Percentiles rank a stretch among this genome's conserved stretches.
Conservation (phyloP, 192 early-diverging fungal species). For the Entrophospora sp. region DNA sequence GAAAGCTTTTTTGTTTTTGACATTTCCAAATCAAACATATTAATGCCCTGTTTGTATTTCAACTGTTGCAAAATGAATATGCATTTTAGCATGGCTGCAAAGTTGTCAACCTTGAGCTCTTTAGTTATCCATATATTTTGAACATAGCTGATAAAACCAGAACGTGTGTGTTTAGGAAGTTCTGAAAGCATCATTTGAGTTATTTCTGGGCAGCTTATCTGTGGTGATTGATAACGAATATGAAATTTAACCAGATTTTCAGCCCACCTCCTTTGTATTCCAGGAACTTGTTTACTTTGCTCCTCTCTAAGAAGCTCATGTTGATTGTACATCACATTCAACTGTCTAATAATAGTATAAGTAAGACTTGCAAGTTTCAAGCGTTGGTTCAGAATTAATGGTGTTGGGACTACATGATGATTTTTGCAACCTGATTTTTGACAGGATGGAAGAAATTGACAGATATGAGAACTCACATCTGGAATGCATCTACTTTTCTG, state of each 20-base stretch:
- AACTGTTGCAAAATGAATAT: conserved; percentile 4
- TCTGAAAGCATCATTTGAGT: background rate
- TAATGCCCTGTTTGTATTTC: background rate
- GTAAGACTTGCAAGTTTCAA: background rate
- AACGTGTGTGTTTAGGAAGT: background rate
- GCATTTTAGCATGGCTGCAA: conserved; percentile 27
- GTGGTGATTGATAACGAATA: conserved; percentile 13
- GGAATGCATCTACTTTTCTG: background rate
- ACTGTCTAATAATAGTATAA: background rate
- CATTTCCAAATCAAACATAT: background rate
- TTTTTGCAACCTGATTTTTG: background rate
- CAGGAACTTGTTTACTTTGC: background rate
- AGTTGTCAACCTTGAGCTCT: conserved; percentile 20
- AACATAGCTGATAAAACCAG: background rate
- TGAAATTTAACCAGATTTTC: conserved; percentile 2
- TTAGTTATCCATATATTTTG: background rate
- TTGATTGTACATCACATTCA: background rate
- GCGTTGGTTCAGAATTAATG: background rate
- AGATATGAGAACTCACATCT: background rate
- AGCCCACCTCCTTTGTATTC: conserved; percentile 1
- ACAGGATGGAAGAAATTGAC: background rate
- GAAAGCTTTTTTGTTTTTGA: background rate
- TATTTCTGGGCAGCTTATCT: conserved; percentile 7
- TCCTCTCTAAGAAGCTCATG: background rate
- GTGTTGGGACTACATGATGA: background rate